These are phyloP conservation scores for Trichosporon inkin DNA, from an alignment of 1,284 basidiomycete species.

Conservation along the genomic window DNA sequence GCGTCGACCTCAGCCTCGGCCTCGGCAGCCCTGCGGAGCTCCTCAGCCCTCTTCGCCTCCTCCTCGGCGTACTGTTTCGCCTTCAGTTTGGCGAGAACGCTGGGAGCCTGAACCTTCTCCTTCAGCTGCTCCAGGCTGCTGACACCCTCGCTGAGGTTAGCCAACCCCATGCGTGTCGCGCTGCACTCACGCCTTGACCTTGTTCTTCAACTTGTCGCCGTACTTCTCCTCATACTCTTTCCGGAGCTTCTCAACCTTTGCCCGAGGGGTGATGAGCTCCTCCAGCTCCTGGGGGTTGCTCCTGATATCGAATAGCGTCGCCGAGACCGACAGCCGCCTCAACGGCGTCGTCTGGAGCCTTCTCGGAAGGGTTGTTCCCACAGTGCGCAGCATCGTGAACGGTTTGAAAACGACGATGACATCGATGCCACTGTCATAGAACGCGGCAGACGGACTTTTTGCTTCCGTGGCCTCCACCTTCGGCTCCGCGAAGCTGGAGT, in stretches of 20 bases:
- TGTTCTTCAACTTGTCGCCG: constrained; percentile 46
- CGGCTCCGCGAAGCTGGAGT: background rate
- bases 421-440: constrained; percentile 1
- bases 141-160: constrained; percentile 40
- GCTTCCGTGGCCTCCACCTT: background rate
- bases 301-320: background rate
- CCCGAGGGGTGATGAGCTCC: constrained; percentile 42
- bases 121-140: constrained; percentile 47
- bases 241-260: constrained; percentile 44
- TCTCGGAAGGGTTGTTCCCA: background rate
- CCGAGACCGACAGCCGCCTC: background rate
- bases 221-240: constrained; percentile 49
- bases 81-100: constrained; percentile 32
- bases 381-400: background rate
- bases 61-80: constrained; percentile 23
- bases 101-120: constrained; percentile 40
- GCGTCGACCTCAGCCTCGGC: constrained; percentile 47
- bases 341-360: background rate
- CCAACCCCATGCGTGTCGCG: too few relatives aligned
- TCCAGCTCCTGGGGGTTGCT: constrained; percentile 26
- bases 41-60: constrained; percentile 17
- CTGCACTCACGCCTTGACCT: constrained; percentile 43
- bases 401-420: background rate
- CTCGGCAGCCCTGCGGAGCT: constrained; percentile 8
- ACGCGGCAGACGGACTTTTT: constrained; percentile 1